Evolutionary conservation across 345 rosid species (phyloP).

Genomic region (Psidium friedrichsthalianum): DNA sequence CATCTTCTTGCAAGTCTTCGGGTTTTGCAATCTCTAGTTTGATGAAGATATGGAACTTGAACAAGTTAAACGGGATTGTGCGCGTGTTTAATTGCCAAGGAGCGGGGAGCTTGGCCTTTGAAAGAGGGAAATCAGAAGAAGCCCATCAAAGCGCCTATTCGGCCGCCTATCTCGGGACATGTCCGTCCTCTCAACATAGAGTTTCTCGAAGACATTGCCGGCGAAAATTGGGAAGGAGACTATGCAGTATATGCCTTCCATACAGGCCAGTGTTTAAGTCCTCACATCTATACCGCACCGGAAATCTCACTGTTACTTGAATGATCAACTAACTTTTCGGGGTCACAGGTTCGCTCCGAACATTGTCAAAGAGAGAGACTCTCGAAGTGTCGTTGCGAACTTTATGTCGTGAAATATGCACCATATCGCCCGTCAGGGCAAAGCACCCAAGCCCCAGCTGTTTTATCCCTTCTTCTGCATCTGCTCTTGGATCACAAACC

Average conservation of each 20-base stretch:
- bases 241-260: constrained; percentile 32
- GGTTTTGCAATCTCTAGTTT: constrained; percentile 14
- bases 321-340: background rate
- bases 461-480: background rate
- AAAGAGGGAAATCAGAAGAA: background rate
- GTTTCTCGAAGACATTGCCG: constrained; percentile 1
- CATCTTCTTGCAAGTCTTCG: background rate
- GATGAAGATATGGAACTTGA: constrained; percentile 37
- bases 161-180: background rate
- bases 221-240: constrained; percentile 30
- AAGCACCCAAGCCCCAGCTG: background rate
- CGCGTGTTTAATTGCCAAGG: constrained; percentile 15
- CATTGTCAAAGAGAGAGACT: constrained; percentile 16
- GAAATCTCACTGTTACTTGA: background rate
- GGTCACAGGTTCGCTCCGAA: constrained; percentile 17
- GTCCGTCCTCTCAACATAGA: background rate
- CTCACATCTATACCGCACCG: background rate
- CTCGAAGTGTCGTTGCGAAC: constrained; percentile 19
- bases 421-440: constrained; percentile 39
- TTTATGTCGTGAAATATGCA: constrained; percentile 26
- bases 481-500: background rate
- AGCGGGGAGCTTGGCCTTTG: constrained; percentile 6
- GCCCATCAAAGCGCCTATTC: background rate
- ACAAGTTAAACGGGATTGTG: background rate
- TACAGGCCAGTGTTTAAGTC: constrained; percentile 17